Evolutionary conservation across 345 rosid genomes (phyloP), one percentile per base, ranked within the genome.

Genomic region (Salix dunnii): DNA sequence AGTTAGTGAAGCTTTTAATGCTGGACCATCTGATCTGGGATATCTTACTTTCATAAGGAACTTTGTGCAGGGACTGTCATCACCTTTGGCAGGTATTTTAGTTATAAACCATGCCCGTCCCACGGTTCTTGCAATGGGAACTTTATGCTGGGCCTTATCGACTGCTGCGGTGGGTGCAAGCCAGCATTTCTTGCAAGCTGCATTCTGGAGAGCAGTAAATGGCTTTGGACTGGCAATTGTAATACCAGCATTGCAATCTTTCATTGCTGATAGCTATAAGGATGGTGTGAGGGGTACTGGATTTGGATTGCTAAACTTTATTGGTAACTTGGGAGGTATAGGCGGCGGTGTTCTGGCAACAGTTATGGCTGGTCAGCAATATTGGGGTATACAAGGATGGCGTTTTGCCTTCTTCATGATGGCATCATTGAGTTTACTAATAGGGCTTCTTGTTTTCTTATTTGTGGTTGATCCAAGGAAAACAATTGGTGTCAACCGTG

Each of bases 341-440:
- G 99, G 99, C 78, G 99, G 99, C 42, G 99, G 98, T 68, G 99
- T 96, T 77, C 75, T 91, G 49, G 99, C 99, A 1, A 93, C 99
- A 1, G 67, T 95, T 53, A 95, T 95, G 98, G 99, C 98, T 73
- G 99, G 91, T 83, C 88, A 89, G 40, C 82, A 90, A 71, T 90
- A 77, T 51, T 87, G 89, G 86, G 96, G 92, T 1, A 36, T 89
- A 27, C 89, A 92, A 5, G 99, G 99, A 70, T 96, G 99, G 99
- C 94, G 99, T 30, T 93, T 87, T 36, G 98, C 99, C 72, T 96
- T 96, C 75, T 82, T 96, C 60, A 65, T 93, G 93, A 92, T 96
- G 97, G 93, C 99, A 14, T 70, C 86, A 4, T 78, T 96, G 78
- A 93, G 97, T 70, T 83, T 86, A 9, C 62, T 91, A 67, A 96